phyloP scores from a whole-genome alignment of 73 alveolate species.

The Uronychia setigera region DNA sequence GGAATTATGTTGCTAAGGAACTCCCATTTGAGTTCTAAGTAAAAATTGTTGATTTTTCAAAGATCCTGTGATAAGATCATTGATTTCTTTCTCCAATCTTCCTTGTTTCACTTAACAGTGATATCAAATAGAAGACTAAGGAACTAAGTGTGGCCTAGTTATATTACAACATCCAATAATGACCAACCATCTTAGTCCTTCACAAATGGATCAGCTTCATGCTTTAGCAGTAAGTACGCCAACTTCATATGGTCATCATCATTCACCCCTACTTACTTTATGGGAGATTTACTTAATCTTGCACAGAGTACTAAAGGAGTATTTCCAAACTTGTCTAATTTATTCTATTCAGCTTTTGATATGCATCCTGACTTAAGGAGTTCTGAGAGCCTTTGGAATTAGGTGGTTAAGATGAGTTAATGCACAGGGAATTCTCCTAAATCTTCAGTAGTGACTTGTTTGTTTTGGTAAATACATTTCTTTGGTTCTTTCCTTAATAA shows the following conservation, averaged over 20 bases:
- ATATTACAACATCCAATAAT: not conserved
- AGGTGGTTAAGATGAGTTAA: not conserved
- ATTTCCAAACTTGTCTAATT: not conserved
- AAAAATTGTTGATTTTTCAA: conserved; percentile 76
- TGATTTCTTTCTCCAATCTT: conserved; percentile 60
- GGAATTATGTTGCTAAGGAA: conserved; percentile 80
- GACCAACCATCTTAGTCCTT: not conserved
- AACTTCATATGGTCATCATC: not conserved
- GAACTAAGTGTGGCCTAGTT: conserved; percentile 39
- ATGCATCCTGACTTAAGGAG: not conserved
- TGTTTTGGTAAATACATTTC: not conserved
- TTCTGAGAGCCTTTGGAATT: not conserved
- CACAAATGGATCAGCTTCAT: not conserved
- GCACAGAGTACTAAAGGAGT: not conserved
- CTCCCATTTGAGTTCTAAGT: conserved; percentile 91
- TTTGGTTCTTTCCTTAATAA: not conserved
- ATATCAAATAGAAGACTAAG: conserved; percentile 80
- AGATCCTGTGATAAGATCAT: conserved; percentile 43
- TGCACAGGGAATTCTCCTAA: not conserved
- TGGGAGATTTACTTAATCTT: not conserved
- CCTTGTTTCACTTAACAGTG: conserved; percentile 50
- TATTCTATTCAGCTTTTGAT: not conserved
- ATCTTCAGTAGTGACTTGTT: not conserved
- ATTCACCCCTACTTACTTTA: not conserved
- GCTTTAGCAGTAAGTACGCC: not conserved